Evolutionary conservation across 2,329 filamentous ascomycete species (phyloP).

Genomic region (Plenodomus lindquistii): DNA sequence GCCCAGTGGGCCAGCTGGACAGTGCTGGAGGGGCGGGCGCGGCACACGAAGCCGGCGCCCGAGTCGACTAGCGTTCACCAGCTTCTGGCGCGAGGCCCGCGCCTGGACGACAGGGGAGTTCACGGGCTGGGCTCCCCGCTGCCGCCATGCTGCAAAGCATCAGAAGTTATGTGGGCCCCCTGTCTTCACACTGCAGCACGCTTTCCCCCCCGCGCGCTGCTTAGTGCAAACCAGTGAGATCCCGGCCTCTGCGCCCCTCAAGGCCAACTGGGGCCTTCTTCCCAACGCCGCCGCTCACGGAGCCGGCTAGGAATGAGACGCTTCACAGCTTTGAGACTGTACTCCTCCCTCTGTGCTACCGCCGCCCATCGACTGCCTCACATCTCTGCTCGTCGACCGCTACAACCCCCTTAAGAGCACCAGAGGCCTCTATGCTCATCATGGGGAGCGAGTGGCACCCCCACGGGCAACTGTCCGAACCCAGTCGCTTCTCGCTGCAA

Average conservation of each 20-base stretch:
- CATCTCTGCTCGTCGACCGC: neutral
- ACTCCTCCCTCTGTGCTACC: constrained; percentile 9
- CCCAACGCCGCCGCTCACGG: constrained; percentile 1
- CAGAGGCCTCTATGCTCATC: constrained; percentile 5
- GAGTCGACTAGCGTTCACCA: neutral
- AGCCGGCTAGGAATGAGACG: constrained; percentile 12
- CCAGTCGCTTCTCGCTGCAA: constrained; percentile 12
- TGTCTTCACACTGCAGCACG: constrained; percentile 13
- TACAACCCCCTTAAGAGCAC: constrained; percentile 3
- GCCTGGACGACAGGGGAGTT: constrained; percentile 5
- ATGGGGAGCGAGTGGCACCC: constrained; percentile 21
- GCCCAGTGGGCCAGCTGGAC: no score
- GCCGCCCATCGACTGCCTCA: constrained; percentile 7
- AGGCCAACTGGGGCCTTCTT: neutral
- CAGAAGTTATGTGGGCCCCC: constrained; percentile 8
- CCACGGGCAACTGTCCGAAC: constrained; percentile 11
- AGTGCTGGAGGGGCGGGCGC: no score
- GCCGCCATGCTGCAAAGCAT: constrained; percentile 3
- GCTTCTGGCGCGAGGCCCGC: constrained; percentile 6
- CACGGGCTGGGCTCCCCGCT: constrained; percentile 14
- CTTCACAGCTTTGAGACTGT: constrained; percentile 9
- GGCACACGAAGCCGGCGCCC: neutral
- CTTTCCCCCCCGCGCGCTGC: constrained; percentile 8
- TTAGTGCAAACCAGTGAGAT: constrained; percentile 14
- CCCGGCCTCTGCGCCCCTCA: constrained; percentile 8